Base-by-base conservation (phyloP, 176 grass and related monocot species). In the Avena atlantica region DNA sequence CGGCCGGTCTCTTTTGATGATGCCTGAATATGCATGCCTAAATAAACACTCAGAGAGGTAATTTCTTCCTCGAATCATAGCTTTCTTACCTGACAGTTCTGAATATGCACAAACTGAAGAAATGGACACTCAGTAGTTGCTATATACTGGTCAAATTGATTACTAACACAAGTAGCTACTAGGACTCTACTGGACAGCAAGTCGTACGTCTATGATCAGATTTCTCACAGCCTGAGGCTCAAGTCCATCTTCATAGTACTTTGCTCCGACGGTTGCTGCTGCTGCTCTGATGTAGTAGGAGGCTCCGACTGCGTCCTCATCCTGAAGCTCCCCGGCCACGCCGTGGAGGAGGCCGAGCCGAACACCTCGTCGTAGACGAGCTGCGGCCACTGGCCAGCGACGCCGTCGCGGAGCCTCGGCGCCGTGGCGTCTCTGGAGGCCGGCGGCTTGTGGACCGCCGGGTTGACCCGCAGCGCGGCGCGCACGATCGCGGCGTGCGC, bases 241-340 rank as follows among this genome's bases (percentile, higher is more conserved):
- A 97, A 90, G 78, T 97, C 95, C 66, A 97, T 73, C 85, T 89
- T 92, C 81, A 89, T 92, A 34, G 31, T 34, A 81, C 70, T 87
- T 62, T 68, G 85, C 71, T 97, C 95, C 53, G 88, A 24, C 6
- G 83, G 83, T 25, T 76, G 51, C 6, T 42, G 40, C 40, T 42
- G 40, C 75, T 55, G 58, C 83, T 80, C 58, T 40, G 88, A 70
- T 3, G 90, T 74, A 86, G 47, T 72, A 57, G 59, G 86, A 76
- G 71, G 87, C 71, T 91, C 87, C 69, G 79, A 51, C 73, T 89
- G 84, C 15, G 76, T 53, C 61, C 89, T 91, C 83, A 92, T 81
- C 36, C 86, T 76, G 85, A 97, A 94, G 82, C 92, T 97, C 67
- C 95, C 95, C 1, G 95, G 95, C 95, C 95, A 97, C 69, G 31